phyloP scores from a whole-genome alignment of 257 asterid species.

The Penstemon newberryi region DNA sequence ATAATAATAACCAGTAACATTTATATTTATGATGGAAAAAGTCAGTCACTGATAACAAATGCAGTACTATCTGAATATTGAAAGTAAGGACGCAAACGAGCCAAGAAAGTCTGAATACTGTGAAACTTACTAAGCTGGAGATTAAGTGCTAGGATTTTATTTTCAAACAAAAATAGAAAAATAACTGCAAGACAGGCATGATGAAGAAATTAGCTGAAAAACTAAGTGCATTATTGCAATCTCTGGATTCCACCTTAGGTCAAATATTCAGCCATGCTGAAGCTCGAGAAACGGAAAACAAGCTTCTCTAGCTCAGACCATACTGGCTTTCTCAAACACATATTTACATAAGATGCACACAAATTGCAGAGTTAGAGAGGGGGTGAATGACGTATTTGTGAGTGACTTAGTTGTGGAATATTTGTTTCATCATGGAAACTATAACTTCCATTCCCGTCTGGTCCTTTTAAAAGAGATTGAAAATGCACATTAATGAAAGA shows the following conservation, averaged over 20 bases:
- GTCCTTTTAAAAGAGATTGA: constrained; percentile 6
- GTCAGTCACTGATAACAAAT: background rate
- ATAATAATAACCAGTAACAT: background rate
- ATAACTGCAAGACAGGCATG: background rate
- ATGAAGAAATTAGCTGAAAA: background rate
- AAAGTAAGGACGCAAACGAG: constrained; percentile 13
- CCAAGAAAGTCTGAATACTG: constrained; percentile 13
- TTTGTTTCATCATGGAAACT: background rate
- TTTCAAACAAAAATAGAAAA: too few relatives aligned
- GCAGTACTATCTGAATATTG: constrained; percentile 11
- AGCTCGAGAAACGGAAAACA: too few relatives aligned
- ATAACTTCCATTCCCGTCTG: constrained; percentile 8
- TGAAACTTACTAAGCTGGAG: constrained; percentile 15
- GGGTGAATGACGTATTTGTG: background rate
- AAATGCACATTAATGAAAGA: constrained; percentile 5
- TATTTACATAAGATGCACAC: background rate
- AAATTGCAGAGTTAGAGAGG: background rate
- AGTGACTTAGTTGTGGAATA: background rate
- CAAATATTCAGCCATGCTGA: too few relatives aligned
- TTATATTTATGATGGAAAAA: background rate
- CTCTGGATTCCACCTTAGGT: background rate
- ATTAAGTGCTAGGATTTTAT: background rate
- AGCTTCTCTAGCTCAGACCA: background rate
- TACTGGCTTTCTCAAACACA: too few relatives aligned
- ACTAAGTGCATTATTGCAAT: background rate